Conservation (phyloP, 2,329 filamentous ascomycete genomes). For the Fusarium sp. region DNA sequence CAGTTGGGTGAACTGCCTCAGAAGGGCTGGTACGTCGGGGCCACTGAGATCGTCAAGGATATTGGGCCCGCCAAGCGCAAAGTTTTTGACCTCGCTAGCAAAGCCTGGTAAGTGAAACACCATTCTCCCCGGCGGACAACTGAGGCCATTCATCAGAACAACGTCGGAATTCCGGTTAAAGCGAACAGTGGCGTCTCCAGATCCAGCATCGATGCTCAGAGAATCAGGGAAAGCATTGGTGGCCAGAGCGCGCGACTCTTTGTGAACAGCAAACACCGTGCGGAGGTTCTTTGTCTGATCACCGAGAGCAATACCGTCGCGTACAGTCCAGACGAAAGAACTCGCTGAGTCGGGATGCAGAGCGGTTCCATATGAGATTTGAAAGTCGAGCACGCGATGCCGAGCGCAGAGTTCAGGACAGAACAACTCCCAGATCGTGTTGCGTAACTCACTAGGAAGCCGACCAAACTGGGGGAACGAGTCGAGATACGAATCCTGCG, state of each 20-base stretch:
- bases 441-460: conserved; percentile 46
- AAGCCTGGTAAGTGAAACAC: conserved; percentile 42
- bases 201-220: conserved; percentile 41
- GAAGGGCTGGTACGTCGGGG: not conserved
- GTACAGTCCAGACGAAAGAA: conserved; percentile 24
- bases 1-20: conserved; percentile 39
- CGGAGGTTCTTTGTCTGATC: conserved; percentile 45
- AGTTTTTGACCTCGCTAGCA: conserved; percentile 43
- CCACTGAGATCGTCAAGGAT: not conserved
- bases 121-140: not conserved
- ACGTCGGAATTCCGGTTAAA: conserved; percentile 49
- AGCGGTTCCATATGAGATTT: conserved; percentile 19
- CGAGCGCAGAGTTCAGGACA: conserved; percentile 44
- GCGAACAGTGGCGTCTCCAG: conserved; percentile 39
- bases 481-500: not conserved
- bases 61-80: conserved; percentile 37
- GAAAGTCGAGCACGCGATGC: conserved; percentile 46
- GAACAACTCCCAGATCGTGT: conserved; percentile 46
- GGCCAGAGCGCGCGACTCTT: conserved; percentile 50
- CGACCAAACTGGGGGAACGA: conserved; percentile 43
- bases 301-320: conserved; percentile 37
- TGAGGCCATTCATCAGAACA: conserved; percentile 36
- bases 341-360: conserved; percentile 2
- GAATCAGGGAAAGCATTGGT: conserved; percentile 46
- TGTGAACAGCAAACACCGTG: conserved; percentile 47